These are phyloP conservation scores for Euphorbia lathyris DNA, from an alignment of 345 rosid genomes.

Conservation along the genomic window DNA sequence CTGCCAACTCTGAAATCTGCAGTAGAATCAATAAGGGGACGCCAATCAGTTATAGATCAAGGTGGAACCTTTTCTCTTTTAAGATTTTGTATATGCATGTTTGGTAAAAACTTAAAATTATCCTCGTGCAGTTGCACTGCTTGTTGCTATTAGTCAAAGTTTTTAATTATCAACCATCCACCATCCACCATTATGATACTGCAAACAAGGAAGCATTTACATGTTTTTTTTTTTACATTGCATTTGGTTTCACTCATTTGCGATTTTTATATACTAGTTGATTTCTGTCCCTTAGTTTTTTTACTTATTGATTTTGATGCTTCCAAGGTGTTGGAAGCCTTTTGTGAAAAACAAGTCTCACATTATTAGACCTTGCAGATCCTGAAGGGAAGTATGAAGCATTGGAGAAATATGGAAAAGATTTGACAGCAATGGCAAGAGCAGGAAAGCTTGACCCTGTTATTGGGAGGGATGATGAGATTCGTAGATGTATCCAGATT, in stretches of 20 bases:
- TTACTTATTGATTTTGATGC: not conserved
- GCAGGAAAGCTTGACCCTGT: slow-evolving; percentile 98
- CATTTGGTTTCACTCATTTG: not conserved
- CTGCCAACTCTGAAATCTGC: slow-evolving; percentile 67
- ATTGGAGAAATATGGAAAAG: slow-evolving; percentile 91
- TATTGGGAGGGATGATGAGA: slow-evolving; percentile 98
- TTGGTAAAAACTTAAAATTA: not conserved
- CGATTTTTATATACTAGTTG: not conserved
- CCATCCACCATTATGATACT: not conserved
- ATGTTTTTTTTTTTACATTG: not conserved
- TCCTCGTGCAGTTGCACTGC: not conserved
- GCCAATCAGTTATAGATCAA: slow-evolving; percentile 95
- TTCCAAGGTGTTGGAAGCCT: not conserved
- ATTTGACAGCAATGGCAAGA: slow-evolving; percentile 94
- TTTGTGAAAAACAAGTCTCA: slow-evolving; percentile 4
- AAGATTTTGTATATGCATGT: not conserved
- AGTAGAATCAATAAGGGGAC: slow-evolving; percentile 86
- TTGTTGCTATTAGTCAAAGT: not conserved
- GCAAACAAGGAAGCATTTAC: not conserved
- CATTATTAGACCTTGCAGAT: slow-evolving; percentile 42
- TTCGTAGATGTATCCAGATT: slow-evolving; percentile 96
- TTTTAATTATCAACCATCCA: not conserved
- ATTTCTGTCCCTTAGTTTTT: slow-evolving; percentile 1
- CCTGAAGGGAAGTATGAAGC: slow-evolving; percentile 99
- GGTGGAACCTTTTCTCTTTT: slow-evolving; percentile 37